Percentiles rank a stretch among this genome's conserved stretches.
Conservation (phyloP, 176 grass and related monocot species). For the Echinochloa phyllopogon region DNA sequence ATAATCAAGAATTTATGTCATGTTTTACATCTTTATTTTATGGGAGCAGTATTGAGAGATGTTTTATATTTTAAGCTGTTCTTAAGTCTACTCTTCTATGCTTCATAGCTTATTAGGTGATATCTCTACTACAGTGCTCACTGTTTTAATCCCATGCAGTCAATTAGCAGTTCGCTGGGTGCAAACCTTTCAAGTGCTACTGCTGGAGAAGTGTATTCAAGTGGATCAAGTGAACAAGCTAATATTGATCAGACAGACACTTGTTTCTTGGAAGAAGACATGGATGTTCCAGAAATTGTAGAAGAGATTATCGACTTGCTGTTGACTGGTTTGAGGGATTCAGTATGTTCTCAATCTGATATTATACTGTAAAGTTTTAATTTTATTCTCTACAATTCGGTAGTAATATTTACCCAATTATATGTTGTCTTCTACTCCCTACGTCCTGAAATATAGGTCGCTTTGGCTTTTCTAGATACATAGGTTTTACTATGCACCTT, state of each 20-base stretch:
- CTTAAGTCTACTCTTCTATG: slow-evolving; percentile 5
- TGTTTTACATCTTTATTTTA: slow-evolving; percentile 43
- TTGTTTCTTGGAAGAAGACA: slow-evolving; percentile 68
- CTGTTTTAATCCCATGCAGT: slow-evolving; percentile 57
- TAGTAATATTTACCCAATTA: slow-evolving; percentile 11
- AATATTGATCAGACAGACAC: slow-evolving; percentile 41
- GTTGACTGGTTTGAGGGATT: slow-evolving; percentile 91
- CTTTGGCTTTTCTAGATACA: too few relatives aligned
- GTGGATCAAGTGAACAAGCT: slow-evolving; percentile 45
- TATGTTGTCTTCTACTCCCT: not conserved
- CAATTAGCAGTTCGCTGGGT: slow-evolving; percentile 70
- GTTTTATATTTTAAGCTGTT: slow-evolving; percentile 28
- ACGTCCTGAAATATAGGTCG: too few relatives aligned
- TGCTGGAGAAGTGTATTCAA: slow-evolving; percentile 47
- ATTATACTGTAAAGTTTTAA: slow-evolving; percentile 33
- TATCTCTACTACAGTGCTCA: slow-evolving; percentile 38
- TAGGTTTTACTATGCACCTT: too few relatives aligned
- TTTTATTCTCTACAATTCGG: not conserved
- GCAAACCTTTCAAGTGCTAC: slow-evolving; percentile 67
- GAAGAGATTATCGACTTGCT: slow-evolving; percentile 89
- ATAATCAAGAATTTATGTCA: slow-evolving; percentile 15
- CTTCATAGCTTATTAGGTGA: not conserved
- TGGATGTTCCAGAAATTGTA: slow-evolving; percentile 92
- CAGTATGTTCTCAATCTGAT: slow-evolving; percentile 63
- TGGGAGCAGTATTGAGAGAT: not conserved